Evolutionary conservation across 129 eudicot genomes (phyloP).

Genomic region (Pulicaria dysenterica): DNA sequence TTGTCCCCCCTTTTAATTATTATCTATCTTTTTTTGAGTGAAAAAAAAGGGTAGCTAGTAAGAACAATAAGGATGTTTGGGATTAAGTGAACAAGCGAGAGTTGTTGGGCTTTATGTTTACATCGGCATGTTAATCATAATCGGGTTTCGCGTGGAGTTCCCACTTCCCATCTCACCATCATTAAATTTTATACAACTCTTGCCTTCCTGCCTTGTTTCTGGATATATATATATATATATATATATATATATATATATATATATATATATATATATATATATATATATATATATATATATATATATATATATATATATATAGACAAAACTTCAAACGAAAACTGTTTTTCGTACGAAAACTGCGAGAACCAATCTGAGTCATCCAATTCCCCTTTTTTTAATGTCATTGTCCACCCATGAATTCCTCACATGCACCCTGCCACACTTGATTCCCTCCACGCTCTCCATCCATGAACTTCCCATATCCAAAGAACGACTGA

Average conservation of each 20-base stretch:
- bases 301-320: no score
- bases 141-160: slow-evolving; percentile 29
- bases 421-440: no score
- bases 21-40: not conserved
- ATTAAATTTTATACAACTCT: slow-evolving; percentile 2
- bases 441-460: no score
- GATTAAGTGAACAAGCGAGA: slow-evolving; percentile 21
- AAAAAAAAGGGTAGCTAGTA: slow-evolving; percentile 3
- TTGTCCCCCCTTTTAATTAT: not conserved
- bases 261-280: not conserved
- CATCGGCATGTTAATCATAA: slow-evolving; percentile 39
- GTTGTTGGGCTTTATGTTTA: slow-evolving; percentile 40
- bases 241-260: no score
- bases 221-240: not conserved
- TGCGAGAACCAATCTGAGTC: no score
- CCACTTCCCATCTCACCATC: slow-evolving; percentile 24
- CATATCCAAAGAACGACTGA: no score
- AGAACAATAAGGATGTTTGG: slow-evolving; percentile 20
- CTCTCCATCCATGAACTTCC: no score
- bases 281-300: not conserved
- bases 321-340: no score
- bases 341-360: no score
- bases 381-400: no score
- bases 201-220: not conserved
- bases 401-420: no score